phyloP scores from a whole-genome alignment of 345 rosid species.

The Brassica rapa region DNA sequence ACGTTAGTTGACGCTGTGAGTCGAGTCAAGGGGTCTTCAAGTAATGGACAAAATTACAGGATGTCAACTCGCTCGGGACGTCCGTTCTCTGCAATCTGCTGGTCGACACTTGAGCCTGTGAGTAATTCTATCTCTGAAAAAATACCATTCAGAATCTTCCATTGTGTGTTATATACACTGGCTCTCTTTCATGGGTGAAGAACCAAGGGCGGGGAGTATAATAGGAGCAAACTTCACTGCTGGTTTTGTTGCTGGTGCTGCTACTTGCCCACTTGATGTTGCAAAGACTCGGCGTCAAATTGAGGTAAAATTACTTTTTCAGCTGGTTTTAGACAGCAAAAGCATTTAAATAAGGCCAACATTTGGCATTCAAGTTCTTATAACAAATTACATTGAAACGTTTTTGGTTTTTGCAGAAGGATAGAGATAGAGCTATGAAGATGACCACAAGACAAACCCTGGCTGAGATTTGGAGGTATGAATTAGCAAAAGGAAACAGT shows the following conservation, averaged over 20 bases:
- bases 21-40: conserved; percentile 54
- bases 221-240: conserved; percentile 86
- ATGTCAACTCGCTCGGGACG: conserved; percentile 87
- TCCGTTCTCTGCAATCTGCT: conserved; percentile 98
- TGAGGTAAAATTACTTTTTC: conserved; percentile 49
- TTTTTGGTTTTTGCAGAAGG: conserved; percentile 49
- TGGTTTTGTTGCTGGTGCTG: conserved; percentile 84
- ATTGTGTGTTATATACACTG: not conserved
- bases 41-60: conserved; percentile 57
- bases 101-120: conserved; percentile 95
- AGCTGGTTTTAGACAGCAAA: too few relatives aligned
- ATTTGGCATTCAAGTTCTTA: too few relatives aligned
- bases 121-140: conserved; percentile 36
- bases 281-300: conserved; percentile 90
- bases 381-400: too few relatives aligned
- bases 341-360: too few relatives aligned
- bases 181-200: conserved; percentile 58
- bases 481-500: not conserved
- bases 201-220: conserved; percentile 54
- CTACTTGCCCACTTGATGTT: conserved; percentile 93
- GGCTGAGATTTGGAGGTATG: conserved; percentile 84
- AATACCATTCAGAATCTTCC: not conserved
- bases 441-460: conserved; percentile 78
- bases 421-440: conserved; percentile 62
- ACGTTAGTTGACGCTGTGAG: conserved; percentile 73